phyloP scores from a whole-genome alignment of 805 yeast genomes.

The Zygosaccharomyces pseudorouxii region DNA sequence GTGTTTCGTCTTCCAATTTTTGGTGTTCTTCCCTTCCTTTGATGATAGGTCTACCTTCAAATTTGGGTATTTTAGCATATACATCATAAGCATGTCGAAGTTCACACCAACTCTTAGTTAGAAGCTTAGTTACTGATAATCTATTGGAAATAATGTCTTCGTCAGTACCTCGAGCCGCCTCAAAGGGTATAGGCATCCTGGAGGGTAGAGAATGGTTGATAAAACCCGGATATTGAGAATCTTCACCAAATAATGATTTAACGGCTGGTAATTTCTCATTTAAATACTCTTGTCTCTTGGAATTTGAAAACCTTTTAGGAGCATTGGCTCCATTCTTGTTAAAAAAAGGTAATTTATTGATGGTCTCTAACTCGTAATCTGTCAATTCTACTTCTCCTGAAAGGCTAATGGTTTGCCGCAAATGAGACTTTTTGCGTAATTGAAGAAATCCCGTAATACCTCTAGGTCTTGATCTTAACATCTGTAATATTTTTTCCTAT shows the following conservation, averaged over 20 bases:
- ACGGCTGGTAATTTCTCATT: slow-evolving; percentile 19
- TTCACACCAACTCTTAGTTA: slow-evolving; percentile 68
- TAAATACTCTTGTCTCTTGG: slow-evolving; percentile 16
- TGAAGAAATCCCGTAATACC: neutral
- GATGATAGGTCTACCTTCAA: slow-evolving; percentile 39
- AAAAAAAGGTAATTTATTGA: slow-evolving; percentile 17
- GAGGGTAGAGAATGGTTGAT: slow-evolving; percentile 19
- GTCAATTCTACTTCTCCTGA: slow-evolving; percentile 1
- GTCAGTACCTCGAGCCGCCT: slow-evolving; percentile 11
- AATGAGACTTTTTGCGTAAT: neutral
- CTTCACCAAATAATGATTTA: slow-evolving; percentile 18
- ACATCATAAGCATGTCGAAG: slow-evolving; percentile 49
- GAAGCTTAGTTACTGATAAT: slow-evolving; percentile 50
- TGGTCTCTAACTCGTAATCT: slow-evolving; percentile 10
- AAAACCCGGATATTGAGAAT: slow-evolving; percentile 13
- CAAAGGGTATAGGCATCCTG: slow-evolving; percentile 19
- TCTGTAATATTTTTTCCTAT: neutral
- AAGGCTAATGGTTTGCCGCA: neutral
- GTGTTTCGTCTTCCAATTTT: slow-evolving; percentile 44
- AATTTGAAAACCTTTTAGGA: slow-evolving; percentile 3
- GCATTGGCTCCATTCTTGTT: neutral
- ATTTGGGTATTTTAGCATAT: slow-evolving; percentile 41
- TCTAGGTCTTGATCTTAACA: neutral
- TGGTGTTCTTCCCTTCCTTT: slow-evolving; percentile 48
- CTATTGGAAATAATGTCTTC: slow-evolving; percentile 15